Evolutionary conservation across 2,329 filamentous ascomycete genomes (phyloP).

Genomic region (Hymenoscyphus scutula): DNA sequence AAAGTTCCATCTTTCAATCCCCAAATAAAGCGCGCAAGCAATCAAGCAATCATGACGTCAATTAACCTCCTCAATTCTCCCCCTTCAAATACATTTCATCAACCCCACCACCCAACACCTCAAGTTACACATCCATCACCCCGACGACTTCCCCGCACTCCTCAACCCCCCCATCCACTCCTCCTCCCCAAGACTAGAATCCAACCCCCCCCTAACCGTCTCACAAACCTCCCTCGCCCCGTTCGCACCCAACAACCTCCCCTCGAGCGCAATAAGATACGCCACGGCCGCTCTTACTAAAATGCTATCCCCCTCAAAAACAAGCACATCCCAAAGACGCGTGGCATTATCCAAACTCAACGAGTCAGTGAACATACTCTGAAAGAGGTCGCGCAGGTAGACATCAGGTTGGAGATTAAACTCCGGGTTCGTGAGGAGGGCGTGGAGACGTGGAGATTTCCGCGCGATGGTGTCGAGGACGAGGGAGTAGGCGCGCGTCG

Average conservation of each 20-base stretch:
- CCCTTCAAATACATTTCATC: no score
- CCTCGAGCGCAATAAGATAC: constrained; percentile 53
- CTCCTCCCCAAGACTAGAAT: constrained; percentile 23
- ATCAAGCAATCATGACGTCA: no score
- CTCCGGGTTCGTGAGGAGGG: constrained; percentile 56
- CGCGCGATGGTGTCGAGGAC: constrained; percentile 64
- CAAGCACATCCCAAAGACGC: constrained; percentile 77
- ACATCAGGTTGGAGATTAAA: constrained; percentile 46
- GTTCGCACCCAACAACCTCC: constrained; percentile 44
- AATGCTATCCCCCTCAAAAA: constrained; percentile 75
- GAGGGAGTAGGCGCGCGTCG: constrained; percentile 65
- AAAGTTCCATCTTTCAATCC: no score
- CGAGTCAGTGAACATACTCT: constrained; percentile 60
- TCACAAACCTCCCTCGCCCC: constrained; percentile 24
- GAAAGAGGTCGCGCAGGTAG: constrained; percentile 62
- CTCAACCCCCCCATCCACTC: constrained; percentile 31
- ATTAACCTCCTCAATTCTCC: no score
- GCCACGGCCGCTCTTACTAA: constrained; percentile 71
- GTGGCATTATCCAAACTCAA: constrained; percentile 68
- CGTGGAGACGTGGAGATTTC: constrained; percentile 63
- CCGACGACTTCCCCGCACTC: constrained; percentile 25
- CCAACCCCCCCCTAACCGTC: constrained; percentile 21
- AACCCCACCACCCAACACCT: no score
- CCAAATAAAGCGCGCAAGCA: no score
- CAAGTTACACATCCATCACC: no score